phyloP scores from a whole-genome alignment of 441 rosid species.

The Oxalis stricta region DNA sequence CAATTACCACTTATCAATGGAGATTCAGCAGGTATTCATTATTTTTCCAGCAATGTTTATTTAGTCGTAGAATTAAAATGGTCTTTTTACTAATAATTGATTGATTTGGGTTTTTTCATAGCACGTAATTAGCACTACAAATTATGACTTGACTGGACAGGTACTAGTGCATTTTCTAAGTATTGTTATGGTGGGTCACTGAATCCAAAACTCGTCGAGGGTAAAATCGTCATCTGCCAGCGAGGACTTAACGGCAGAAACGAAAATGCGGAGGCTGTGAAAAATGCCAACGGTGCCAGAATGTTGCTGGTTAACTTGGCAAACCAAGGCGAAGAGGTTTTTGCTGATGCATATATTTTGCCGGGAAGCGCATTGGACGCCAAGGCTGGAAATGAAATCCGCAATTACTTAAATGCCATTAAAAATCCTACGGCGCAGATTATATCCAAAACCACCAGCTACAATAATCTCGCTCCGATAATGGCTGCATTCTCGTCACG shows the following conservation, averaged over 20 bases:
- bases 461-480: conserved; percentile 32
- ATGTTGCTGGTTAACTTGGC: conserved; percentile 26
- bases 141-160: too few relatives aligned
- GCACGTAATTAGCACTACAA: too few relatives aligned
- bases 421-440: conserved; percentile 26
- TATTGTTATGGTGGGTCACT: conserved; percentile 15
- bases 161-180: conserved; percentile 13
- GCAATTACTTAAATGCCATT: conserved; percentile 15
- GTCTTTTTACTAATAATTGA: too few relatives aligned
- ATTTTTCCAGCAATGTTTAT: too few relatives aligned
- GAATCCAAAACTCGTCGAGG: conserved; percentile 19
- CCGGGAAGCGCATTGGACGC: conserved; percentile 33
- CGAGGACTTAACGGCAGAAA: conserved; percentile 20
- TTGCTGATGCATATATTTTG: conserved; percentile 31
- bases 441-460: conserved; percentile 27
- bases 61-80: too few relatives aligned
- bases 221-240: conserved; percentile 42
- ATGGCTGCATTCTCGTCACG: conserved; percentile 53
- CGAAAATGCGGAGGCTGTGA: conserved; percentile 36
- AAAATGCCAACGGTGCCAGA: conserved; percentile 33
- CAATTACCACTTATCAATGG: conserved; percentile 14
- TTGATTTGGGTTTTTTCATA: too few relatives aligned
- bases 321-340: conserved; percentile 33
- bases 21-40: conserved; percentile 16
- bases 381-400: conserved; percentile 17